Conservation (phyloP, 2,329 filamentous ascomycete species). For the Colletotrichum viniferum region DNA sequence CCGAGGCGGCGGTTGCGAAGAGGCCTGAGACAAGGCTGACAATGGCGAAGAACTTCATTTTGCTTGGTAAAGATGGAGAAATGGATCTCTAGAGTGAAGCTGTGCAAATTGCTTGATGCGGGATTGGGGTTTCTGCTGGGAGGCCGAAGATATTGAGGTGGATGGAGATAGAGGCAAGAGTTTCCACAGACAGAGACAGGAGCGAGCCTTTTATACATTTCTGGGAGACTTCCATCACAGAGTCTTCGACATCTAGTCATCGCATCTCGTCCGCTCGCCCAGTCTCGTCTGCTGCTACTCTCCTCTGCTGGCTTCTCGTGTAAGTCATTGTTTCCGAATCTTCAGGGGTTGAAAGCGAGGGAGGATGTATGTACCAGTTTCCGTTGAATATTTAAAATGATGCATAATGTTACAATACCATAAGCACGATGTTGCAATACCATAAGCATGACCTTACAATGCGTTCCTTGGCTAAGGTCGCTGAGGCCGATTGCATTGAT, state of each 20-base stretch:
- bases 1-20: slow-evolving; percentile 8
- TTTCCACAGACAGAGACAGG: not conserved
- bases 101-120: not conserved
- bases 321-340: not conserved
- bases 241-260: not conserved
- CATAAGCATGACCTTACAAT: not conserved
- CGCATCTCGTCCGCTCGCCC: not conserved
- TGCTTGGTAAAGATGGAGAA: not conserved
- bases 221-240: not conserved
- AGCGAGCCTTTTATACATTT: slow-evolving; percentile 6
- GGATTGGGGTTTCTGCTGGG: not conserved
- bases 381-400: not conserved
- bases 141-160: not conserved
- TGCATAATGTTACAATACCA: not conserved
- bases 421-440: not conserved
- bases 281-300: not conserved
- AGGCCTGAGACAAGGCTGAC: slow-evolving; percentile 5
- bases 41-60: slow-evolving; percentile 3
- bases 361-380: not conserved
- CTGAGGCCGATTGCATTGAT: not conserved
- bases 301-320: not conserved
- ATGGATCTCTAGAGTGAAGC: not conserved
- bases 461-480: not conserved
- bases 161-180: not conserved
- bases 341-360: not conserved